Evolutionary conservation across 768 basidiomycete species (phyloP).

Genomic region (Trametes maxima): DNA sequence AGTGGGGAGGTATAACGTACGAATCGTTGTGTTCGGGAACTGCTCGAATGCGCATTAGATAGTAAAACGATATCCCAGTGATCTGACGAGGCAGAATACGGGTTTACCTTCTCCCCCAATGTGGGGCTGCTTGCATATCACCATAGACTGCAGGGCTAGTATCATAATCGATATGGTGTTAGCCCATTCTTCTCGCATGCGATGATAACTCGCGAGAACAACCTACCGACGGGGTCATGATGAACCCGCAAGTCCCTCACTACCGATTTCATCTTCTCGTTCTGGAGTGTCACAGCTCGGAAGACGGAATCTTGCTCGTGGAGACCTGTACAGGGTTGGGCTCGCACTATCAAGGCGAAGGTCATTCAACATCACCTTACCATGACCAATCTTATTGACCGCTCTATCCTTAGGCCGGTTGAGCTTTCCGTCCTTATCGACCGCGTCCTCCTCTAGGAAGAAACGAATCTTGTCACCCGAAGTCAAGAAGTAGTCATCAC

Average conservation of each 20-base stretch:
- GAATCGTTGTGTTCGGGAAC: conserved; percentile 95
- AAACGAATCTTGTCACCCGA: conserved; percentile 95
- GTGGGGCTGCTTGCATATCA: conserved; percentile 92
- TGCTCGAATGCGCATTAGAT: conserved; percentile 30
- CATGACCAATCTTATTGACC: conserved; percentile 96
- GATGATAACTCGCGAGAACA: too few relatives aligned
- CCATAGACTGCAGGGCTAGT: conserved; percentile 93
- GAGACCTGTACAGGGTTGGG: conserved; percentile 51
- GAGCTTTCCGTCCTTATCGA: conserved; percentile 70
- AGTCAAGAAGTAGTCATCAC: conserved; percentile 90
- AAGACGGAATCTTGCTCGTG: conserved; percentile 87
- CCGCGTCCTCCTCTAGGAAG: conserved; percentile 90
- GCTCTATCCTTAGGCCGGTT: conserved; percentile 69
- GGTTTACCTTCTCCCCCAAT: conserved; percentile 87
- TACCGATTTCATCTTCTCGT: conserved; percentile 65
- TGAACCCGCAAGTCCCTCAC: conserved; percentile 84
- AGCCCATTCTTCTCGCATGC: too few relatives aligned
- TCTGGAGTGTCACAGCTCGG: conserved; percentile 77
- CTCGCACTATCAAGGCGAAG: neutral
- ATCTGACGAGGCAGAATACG: neutral
- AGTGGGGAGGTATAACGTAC: conserved; percentile 44
- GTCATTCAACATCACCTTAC: conserved; percentile 37
- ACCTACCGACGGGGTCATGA: conserved; percentile 77
- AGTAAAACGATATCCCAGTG: neutral
- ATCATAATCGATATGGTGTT: neutral